Conservation (phyloP, 2,329 filamentous ascomycete genomes). For the Diplodia sapinea region DNA sequence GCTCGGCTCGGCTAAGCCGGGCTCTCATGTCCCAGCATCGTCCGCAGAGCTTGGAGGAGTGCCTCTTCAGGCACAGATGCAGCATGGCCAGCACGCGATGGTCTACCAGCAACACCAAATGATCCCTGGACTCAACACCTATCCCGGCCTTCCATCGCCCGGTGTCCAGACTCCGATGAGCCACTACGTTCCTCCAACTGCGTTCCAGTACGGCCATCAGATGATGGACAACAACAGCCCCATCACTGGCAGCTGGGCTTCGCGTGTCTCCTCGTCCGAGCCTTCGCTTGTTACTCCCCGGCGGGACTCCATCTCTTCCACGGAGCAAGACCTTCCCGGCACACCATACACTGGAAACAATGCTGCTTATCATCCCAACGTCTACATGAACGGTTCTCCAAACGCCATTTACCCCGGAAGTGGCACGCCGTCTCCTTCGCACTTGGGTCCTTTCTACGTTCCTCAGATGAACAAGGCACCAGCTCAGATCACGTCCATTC, state of each 20-base stretch:
- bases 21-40: constrained; percentile 41
- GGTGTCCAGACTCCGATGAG: constrained; percentile 55
- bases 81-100: constrained; percentile 48
- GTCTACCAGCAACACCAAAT: constrained; percentile 48
- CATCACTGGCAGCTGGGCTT: constrained; percentile 54
- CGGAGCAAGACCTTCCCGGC: constrained; percentile 59
- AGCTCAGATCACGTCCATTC: constrained; percentile 46
- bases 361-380: constrained; percentile 49
- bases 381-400: constrained; percentile 58
- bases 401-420: constrained; percentile 55
- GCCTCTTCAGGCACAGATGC: constrained; percentile 35
- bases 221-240: constrained; percentile 54
- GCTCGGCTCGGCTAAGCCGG: constrained; percentile 43
- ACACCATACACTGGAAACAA: constrained; percentile 48
- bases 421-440: constrained; percentile 57
- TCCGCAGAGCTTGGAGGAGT: constrained; percentile 46
- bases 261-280: constrained; percentile 53
- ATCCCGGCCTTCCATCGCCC: constrained; percentile 44
- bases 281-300: constrained; percentile 59
- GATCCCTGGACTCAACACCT: constrained; percentile 39
- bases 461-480: constrained; percentile 48
- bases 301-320: constrained; percentile 59
- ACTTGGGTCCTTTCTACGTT: constrained; percentile 53
- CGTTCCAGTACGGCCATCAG: constrained; percentile 53
- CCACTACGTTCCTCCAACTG: constrained; percentile 51